A percentile compares a stretch with the other conserved stretches of the same genome.
Conservation (phyloP, 495 filamentous ascomycete genomes). For the Trichocladium uniseriatum region DNA sequence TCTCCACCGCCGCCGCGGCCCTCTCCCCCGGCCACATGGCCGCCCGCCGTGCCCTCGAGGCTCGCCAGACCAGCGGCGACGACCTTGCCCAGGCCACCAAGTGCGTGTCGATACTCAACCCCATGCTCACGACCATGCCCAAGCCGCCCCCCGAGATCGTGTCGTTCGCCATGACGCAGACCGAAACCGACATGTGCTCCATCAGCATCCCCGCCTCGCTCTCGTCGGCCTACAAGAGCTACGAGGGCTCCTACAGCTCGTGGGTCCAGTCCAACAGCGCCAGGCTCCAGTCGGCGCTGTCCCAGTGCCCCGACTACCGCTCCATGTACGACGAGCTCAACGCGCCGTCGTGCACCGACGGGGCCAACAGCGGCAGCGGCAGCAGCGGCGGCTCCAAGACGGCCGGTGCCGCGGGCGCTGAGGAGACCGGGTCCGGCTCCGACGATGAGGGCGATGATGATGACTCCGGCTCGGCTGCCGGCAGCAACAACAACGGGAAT, state of each 20-base stretch:
- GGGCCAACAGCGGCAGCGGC: no score
- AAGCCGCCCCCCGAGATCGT: conserved; percentile 10
- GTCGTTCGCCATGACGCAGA: background rate
- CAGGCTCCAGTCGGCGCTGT: conserved; percentile 2
- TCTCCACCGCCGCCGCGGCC: conserved; percentile 5
- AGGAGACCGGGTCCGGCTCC: background rate
- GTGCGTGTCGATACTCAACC: background rate
- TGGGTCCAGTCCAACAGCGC: conserved; percentile 7
- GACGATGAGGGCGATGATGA: background rate
- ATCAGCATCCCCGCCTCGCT: conserved; percentile 3
- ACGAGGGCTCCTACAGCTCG: conserved; percentile 1
- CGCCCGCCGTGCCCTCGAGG: background rate
- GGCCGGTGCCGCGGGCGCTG: no score
- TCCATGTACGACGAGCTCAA: background rate
- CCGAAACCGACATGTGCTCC: conserved; percentile 9
- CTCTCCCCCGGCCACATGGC: conserved; percentile 5
- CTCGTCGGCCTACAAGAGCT: conserved; percentile 3
- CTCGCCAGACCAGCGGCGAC: conserved; percentile 11
- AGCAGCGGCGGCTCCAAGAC: no score
- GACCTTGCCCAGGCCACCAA: conserved; percentile 3
- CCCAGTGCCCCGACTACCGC: conserved; percentile 9
- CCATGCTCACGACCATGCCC: conserved; percentile 9
- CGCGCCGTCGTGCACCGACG: no score
- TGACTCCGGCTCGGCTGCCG: background rate
- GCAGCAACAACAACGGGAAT: background rate